A percentile compares a stretch with the other conserved stretches of the same genome.
Evolutionary conservation across 1,139 yeast genomes (phyloP).

Genomic region (Schwanniomyces etchellsii): DNA sequence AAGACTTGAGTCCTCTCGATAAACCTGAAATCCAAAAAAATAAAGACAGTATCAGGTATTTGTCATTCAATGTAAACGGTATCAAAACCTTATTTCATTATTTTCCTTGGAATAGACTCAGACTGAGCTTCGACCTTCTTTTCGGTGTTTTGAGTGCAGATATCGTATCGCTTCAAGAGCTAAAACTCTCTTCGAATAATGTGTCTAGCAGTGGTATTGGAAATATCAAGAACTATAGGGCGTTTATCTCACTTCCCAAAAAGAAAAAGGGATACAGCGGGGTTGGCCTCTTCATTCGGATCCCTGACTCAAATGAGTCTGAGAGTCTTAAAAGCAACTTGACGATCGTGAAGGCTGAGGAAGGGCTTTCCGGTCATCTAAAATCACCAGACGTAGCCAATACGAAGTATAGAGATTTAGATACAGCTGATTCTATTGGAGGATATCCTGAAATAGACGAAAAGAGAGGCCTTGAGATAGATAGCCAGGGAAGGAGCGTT

Average conservation of each 20-base stretch:
- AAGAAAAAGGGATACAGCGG: conserved; percentile 83
- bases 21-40: no score
- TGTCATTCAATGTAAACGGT: conserved; percentile 86
- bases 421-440: conserved; percentile 46
- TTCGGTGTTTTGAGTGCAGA: conserved; percentile 64
- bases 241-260: conserved; percentile 67
- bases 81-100: conserved; percentile 72
- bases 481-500: conserved; percentile 80
- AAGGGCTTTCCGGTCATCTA: conserved; percentile 79
- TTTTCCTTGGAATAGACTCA: conserved; percentile 67
- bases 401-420: conserved; percentile 16
- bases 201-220: conserved; percentile 46
- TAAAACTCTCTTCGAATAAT: conserved; percentile 56
- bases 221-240: conserved; percentile 48
- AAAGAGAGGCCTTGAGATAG: conserved; percentile 45
- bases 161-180: conserved; percentile 77
- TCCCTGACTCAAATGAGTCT: conserved; percentile 38
- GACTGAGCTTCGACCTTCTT: conserved; percentile 42
- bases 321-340: conserved; percentile 27
- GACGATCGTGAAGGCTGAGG: conserved; percentile 71
- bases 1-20: no score
- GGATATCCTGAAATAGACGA: conserved; percentile 55
- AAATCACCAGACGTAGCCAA: conserved; percentile 11
- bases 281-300: conserved; percentile 75
- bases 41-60: conserved; percentile 29